Percentiles rank a stretch among this genome's conserved stretches.
These are phyloP conservation scores for Ogataea trehalophila DNA, from an alignment of 805 yeast species.

Conservation along the genomic window DNA sequence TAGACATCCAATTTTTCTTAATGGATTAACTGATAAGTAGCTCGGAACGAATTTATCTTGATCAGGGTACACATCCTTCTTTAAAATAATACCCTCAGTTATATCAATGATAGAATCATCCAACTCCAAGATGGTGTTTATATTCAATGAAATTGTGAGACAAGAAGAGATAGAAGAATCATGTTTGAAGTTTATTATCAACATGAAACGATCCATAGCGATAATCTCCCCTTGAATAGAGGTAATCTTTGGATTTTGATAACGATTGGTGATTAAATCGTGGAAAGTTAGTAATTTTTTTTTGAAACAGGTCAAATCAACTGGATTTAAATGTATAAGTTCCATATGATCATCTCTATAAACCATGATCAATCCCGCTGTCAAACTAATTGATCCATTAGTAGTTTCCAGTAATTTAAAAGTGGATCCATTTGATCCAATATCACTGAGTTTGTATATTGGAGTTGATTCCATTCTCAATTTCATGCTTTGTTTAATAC, in stretches of 20 bases:
- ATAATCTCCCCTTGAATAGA: conserved; percentile 10
- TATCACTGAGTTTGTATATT: conserved; percentile 10
- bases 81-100: conserved; percentile 4
- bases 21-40: conserved; percentile 30
- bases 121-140: background rate
- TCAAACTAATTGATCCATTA: background rate
- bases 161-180: background rate
- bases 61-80: conserved; percentile 4
- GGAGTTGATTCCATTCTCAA: conserved; percentile 8
- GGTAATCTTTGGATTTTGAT: background rate
- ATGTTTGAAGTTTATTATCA: conserved; percentile 7
- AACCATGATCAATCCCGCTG: conserved; percentile 8
- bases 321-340: conserved; percentile 10
- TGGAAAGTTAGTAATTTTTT: conserved; percentile 3
- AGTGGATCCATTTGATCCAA: conserved; percentile 9
- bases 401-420: conserved; percentile 3
- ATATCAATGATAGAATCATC: conserved; percentile 2
- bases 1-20: conserved; percentile 33
- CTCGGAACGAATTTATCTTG: conserved; percentile 24
- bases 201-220: conserved; percentile 1
- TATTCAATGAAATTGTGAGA: conserved; percentile 3
- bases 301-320: conserved; percentile 1
- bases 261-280: background rate
- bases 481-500: conserved; percentile 20
- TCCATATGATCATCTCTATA: conserved; percentile 8